Conservation (phyloP, 805 yeast species). For the Zygoascus ofunaensis region DNA sequence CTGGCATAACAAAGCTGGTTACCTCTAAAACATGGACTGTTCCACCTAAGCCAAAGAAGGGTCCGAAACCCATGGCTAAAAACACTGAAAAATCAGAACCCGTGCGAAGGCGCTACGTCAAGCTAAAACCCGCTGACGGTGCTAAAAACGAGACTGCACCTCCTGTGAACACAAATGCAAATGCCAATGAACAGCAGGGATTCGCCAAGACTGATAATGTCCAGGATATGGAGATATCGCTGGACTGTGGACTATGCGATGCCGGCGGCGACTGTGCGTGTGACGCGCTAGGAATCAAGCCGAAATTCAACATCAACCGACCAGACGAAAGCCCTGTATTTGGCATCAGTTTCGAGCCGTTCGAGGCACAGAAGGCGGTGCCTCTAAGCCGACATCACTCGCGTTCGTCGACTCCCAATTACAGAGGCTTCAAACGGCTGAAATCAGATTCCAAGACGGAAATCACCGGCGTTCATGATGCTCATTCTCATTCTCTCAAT, state of each 20-base stretch:
- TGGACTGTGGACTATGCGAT: conserved; percentile 28
- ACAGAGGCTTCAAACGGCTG: not conserved
- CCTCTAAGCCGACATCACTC: conserved; percentile 34
- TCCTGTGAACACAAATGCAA: too few species aligned
- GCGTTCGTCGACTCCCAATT: not conserved
- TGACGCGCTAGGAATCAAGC: conserved; percentile 26
- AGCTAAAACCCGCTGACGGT: too few species aligned
- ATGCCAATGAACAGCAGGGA: too few species aligned
- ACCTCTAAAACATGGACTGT: conserved; percentile 64
- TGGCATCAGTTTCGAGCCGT: conserved; percentile 28
- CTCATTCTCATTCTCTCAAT: too few species aligned
- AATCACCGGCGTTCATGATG: too few species aligned
- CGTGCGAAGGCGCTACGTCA: not conserved
- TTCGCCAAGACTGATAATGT: not conserved
- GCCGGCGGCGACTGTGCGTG: conserved; percentile 28
- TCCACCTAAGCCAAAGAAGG: conserved; percentile 70
- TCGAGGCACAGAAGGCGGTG: conserved; percentile 61
- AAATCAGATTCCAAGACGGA: not conserved
- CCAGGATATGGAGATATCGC: conserved; percentile 1
- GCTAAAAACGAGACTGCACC: too few species aligned
- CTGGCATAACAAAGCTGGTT: conserved; percentile 2
- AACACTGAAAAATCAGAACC: not conserved
- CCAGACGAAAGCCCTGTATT: not conserved
- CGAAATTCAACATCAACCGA: conserved; percentile 3
- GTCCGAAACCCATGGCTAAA: conserved; percentile 22